A percentile compares a stretch with the other conserved stretches of the same genome.
phyloP scores from a whole-genome alignment of 2,329 filamentous ascomycete genomes.

The Magnaporthales sp. region DNA sequence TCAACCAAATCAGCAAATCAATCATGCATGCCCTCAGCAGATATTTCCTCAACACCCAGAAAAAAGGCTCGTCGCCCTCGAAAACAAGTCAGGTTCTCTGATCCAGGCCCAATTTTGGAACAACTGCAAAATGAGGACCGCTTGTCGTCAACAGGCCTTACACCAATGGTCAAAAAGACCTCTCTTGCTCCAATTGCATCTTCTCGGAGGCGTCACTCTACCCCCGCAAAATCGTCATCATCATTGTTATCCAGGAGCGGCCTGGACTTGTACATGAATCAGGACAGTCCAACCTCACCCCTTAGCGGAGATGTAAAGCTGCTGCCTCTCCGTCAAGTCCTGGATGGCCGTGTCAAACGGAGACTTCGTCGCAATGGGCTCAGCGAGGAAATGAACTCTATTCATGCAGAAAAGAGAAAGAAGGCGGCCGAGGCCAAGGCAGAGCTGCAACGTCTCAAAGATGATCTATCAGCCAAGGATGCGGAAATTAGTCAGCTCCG shows the following conservation, averaged over 20 bases:
- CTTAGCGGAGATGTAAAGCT: constrained; percentile 33
- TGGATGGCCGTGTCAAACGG: constrained; percentile 48
- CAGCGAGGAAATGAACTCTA: constrained; percentile 48
- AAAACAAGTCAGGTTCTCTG: constrained; percentile 51
- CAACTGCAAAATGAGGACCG: constrained; percentile 8
- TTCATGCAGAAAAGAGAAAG: constrained; percentile 36
- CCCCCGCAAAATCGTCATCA: constrained; percentile 19
- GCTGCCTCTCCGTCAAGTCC: constrained; percentile 42
- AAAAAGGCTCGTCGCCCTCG: constrained; percentile 20
- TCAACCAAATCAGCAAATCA: constrained; percentile 5
- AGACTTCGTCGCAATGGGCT: constrained; percentile 46
- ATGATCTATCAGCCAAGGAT: constrained; percentile 40
- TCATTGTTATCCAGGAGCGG: background rate
- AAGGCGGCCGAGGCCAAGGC: constrained; percentile 27
- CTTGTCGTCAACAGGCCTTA: constrained; percentile 40
- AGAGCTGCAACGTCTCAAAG: constrained; percentile 40
- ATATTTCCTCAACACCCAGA: constrained; percentile 18
- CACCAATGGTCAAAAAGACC: constrained; percentile 47
- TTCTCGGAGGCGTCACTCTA: constrained; percentile 35
- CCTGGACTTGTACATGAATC: constrained; percentile 5
- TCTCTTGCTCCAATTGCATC: constrained; percentile 25
- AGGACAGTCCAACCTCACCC: constrained; percentile 12
- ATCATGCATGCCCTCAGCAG: background rate
- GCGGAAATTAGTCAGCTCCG: constrained; percentile 42
- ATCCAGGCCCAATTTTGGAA: constrained; percentile 35